Conservation (phyloP, 345 rosid species). For the Aquilaria sinensis region DNA sequence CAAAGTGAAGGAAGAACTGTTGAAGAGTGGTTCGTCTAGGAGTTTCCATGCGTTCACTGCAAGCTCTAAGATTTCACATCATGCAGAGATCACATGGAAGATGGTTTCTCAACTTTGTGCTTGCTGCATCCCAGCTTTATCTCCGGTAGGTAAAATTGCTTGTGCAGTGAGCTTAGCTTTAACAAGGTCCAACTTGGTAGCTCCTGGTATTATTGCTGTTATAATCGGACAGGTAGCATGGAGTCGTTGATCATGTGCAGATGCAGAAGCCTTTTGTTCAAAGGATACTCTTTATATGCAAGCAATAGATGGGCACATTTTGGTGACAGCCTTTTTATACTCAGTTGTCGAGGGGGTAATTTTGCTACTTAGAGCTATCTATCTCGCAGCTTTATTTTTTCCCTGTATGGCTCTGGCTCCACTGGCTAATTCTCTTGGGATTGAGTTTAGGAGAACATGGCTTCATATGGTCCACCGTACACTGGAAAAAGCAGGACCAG, state of each 20-base stretch:
- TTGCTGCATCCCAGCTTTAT: constrained; percentile 25
- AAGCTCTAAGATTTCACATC: constrained; percentile 34
- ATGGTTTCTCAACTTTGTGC: constrained; percentile 43
- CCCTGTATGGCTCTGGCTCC: constrained; percentile 81
- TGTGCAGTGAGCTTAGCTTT: constrained; percentile 83
- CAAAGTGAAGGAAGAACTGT: constrained; percentile 25
- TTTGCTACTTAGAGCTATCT: constrained; percentile 62
- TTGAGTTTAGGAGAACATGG: constrained; percentile 63
- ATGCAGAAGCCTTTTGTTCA: constrained; percentile 38
- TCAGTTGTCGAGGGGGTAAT: constrained; percentile 54
- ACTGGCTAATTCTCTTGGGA: constrained; percentile 60
- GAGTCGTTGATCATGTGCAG: constrained; percentile 34
- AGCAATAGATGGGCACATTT: constrained; percentile 75
- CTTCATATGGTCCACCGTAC: constrained; percentile 70
- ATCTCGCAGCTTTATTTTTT: constrained; percentile 62
- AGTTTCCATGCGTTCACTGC: constrained; percentile 29
- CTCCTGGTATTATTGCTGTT: constrained; percentile 54
- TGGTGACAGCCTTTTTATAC: constrained; percentile 42
- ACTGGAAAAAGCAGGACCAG: constrained; percentile 89
- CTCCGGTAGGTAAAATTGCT: constrained; percentile 55
- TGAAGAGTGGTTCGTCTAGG: constrained; percentile 18
- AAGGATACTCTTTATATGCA: constrained; percentile 51
- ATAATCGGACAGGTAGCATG: constrained; percentile 55
- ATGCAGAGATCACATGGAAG: constrained; percentile 60
- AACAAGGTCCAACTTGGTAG: constrained; percentile 54